phyloP scores from a whole-genome alignment of 345 rosid genomes.

The Boechera divaricarpa region DNA sequence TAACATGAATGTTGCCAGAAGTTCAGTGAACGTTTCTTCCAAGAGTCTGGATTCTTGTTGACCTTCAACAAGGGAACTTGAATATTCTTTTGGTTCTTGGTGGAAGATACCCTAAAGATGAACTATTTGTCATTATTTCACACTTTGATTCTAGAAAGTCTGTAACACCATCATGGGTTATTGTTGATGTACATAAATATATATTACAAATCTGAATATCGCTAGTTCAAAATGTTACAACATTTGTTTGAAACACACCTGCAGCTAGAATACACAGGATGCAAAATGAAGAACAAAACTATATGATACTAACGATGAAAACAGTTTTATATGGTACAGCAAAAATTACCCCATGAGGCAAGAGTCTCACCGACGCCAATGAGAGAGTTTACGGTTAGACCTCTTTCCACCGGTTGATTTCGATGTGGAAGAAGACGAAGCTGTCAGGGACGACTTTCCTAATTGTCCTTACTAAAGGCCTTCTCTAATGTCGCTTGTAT shows the following conservation, averaged over 20 bases:
- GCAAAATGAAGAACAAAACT: not conserved
- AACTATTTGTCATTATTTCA: not conserved
- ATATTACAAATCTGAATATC: not conserved
- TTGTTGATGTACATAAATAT: conserved; percentile 15
- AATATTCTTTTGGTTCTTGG: not conserved
- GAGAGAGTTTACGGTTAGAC: conserved; percentile 23
- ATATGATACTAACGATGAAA: not conserved
- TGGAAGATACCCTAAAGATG: not conserved
- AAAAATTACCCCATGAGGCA: not conserved
- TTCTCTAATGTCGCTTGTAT: conserved; percentile 55
- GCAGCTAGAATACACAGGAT: not conserved
- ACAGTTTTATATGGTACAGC: not conserved
- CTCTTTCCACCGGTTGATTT: conserved; percentile 18
- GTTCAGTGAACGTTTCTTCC: not conserved
- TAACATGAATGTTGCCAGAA: not conserved
- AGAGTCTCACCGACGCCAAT: conserved; percentile 24
- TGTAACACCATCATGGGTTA: not conserved
- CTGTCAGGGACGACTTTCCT: conserved; percentile 42
- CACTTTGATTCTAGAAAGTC: conserved; percentile 5
- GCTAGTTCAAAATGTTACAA: conserved; percentile 6
- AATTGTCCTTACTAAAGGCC: conserved; percentile 66
- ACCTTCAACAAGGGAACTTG: no score
- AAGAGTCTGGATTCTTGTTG: no score
- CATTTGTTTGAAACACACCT: conserved; percentile 15
- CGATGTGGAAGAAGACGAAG: conserved; percentile 48